Conservation (phyloP, 129 eudicot species). For the Helianthus annuus region DNA sequence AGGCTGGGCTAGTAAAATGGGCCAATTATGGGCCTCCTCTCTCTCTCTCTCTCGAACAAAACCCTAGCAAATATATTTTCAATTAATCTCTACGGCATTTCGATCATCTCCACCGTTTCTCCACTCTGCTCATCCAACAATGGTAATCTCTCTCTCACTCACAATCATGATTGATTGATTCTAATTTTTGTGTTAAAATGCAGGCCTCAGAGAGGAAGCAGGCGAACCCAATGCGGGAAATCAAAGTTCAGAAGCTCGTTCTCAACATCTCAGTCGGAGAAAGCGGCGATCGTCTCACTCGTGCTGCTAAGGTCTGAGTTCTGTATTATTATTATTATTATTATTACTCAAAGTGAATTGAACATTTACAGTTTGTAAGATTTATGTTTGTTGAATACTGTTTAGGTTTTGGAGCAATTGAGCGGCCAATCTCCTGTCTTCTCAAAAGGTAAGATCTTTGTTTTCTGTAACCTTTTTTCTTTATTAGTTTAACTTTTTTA, state of each 20-base stretch:
- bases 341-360: neutral
- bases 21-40: neutral
- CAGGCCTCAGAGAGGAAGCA: slow-evolving; percentile 69
- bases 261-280: slow-evolving; percentile 85
- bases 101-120: slow-evolving; percentile 21
- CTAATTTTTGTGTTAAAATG: slow-evolving; percentile 13
- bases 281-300: slow-evolving; percentile 80
- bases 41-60: neutral
- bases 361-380: too few species aligned
- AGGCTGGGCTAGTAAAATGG: neutral
- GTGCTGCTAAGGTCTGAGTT: slow-evolving; percentile 58
- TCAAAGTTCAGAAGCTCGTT: slow-evolving; percentile 81
- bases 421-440: slow-evolving; percentile 72
- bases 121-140: slow-evolving; percentile 21
- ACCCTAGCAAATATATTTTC: slow-evolving; percentile 22
- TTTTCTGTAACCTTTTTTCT: neutral
- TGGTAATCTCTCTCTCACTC: slow-evolving; percentile 5
- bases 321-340: too few species aligned
- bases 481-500: too few species aligned
- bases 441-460: slow-evolving; percentile 52
- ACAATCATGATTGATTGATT: neutral
- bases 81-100: slow-evolving; percentile 5
- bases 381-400: neutral
- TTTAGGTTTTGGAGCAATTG: slow-evolving; percentile 69
- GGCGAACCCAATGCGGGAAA: slow-evolving; percentile 77